Conservation (phyloP, 2,329 filamentous ascomycete species). For the Diaporthe velutina region DNA sequence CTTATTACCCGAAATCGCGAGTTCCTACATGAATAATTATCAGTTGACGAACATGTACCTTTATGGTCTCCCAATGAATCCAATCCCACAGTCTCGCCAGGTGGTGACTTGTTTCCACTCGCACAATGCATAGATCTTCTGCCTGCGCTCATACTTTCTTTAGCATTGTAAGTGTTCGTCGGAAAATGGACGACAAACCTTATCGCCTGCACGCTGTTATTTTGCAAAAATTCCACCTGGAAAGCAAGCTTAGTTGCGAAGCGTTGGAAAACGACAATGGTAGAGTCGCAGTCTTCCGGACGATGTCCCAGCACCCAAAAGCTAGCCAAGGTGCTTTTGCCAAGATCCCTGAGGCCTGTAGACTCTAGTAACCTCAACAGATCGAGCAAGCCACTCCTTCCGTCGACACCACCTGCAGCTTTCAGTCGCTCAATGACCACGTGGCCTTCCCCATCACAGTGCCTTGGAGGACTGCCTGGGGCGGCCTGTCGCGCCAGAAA, state of each 20-base stretch:
- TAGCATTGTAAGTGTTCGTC: background rate
- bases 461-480: background rate
- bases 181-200: background rate
- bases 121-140: background rate
- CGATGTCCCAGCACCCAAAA: background rate
- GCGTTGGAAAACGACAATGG: background rate
- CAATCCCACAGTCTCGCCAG: background rate
- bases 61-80: background rate
- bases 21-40: no score
- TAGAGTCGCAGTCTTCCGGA: background rate
- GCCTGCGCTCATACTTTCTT: background rate
- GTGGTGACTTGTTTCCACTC: background rate
- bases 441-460: background rate
- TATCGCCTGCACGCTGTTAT: background rate
- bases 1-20: no score
- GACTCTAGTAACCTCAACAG: background rate
- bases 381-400: background rate
- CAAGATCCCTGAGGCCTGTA: background rate
- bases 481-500: background rate
- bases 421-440: background rate
- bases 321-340: background rate
- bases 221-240: background rate
- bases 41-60: no score
- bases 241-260: background rate
- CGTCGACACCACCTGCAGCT: background rate